Conservation (phyloP, 345 rosid genomes). For the Hevea brasiliensis region DNA sequence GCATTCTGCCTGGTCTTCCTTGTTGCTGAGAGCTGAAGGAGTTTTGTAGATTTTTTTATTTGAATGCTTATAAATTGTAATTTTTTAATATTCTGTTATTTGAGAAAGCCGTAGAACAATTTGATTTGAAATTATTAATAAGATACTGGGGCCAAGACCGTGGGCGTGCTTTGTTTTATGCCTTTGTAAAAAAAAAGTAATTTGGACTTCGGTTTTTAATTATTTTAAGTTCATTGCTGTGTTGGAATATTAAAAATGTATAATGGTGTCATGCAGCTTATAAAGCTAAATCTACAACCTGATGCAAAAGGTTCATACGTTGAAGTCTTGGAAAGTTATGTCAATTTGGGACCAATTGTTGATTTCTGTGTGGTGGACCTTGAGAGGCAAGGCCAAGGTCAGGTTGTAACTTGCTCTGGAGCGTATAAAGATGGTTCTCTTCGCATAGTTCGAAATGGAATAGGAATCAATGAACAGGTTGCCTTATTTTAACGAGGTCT, state of each 20-base stretch:
- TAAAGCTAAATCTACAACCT: slow-evolving; percentile 78
- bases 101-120: not conserved
- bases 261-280: slow-evolving; percentile 52
- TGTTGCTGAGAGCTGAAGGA: not conserved
- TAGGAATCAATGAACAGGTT: slow-evolving; percentile 97
- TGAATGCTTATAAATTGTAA: too few relatives aligned
- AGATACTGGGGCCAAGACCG: not conserved
- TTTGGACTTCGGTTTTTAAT: not conserved
- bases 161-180: too few relatives aligned
- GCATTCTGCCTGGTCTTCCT: not conserved
- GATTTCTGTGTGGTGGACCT: slow-evolving; percentile 95
- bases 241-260: not conserved
- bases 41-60: not conserved
- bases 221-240: slow-evolving; percentile 2
- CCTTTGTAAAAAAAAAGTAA: not conserved
- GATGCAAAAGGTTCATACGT: slow-evolving; percentile 91
- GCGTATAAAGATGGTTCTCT: slow-evolving; percentile 98
- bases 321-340: slow-evolving; percentile 80
- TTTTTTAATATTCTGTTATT: not conserved
- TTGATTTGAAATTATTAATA: not conserved
- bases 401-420: slow-evolving; percentile 97
- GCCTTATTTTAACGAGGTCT: slow-evolving; percentile 14
- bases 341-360: slow-evolving; percentile 91
- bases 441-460: slow-evolving; percentile 90
- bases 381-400: slow-evolving; percentile 99